These are phyloP conservation scores for Picochlorum sp. DNA, from an alignment of 139 green algal species.

Conservation along the genomic window DNA sequence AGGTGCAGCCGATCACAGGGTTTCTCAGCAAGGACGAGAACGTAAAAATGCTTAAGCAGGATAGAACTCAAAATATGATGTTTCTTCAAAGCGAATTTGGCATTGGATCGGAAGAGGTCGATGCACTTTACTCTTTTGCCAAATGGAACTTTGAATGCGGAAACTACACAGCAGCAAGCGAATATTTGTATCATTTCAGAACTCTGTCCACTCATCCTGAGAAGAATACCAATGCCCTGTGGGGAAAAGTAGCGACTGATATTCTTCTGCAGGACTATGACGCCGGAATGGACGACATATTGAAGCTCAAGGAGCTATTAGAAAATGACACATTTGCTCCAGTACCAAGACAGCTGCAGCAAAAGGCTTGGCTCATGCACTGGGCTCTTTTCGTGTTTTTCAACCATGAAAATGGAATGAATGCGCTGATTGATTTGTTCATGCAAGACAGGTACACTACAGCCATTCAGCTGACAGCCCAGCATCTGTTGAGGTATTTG, in stretches of 20 bases:
- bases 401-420: constrained; percentile 92
- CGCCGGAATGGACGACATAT: constrained; percentile 79
- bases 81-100: constrained; percentile 69
- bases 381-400: constrained; percentile 98
- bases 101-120: constrained; percentile 80
- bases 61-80: constrained; percentile 89
- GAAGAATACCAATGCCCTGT: constrained; percentile 72
- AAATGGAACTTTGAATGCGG: constrained; percentile 99
- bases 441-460: constrained; percentile 82
- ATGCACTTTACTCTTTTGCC: constrained; percentile 94
- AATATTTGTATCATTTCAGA: constrained; percentile 91
- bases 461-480: constrained; percentile 79
- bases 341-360: constrained; percentile 81
- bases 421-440: constrained; percentile 93
- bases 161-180: constrained; percentile 83
- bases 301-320: constrained; percentile 85
- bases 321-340: constrained; percentile 82
- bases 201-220: constrained; percentile 75
- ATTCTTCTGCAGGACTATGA: constrained; percentile 85
- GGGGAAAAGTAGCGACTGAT: constrained; percentile 92
- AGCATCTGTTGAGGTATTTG: constrained; percentile 90
- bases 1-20: constrained; percentile 75
- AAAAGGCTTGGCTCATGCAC: constrained; percentile 97
- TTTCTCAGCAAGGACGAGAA: constrained; percentile 79
- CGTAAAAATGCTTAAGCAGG: constrained; percentile 79